Percentiles rank a stretch among this genome's conserved stretches.
Conservation (phyloP, 2,329 filamentous ascomycete genomes). For the Cytospora chrysosperma region DNA sequence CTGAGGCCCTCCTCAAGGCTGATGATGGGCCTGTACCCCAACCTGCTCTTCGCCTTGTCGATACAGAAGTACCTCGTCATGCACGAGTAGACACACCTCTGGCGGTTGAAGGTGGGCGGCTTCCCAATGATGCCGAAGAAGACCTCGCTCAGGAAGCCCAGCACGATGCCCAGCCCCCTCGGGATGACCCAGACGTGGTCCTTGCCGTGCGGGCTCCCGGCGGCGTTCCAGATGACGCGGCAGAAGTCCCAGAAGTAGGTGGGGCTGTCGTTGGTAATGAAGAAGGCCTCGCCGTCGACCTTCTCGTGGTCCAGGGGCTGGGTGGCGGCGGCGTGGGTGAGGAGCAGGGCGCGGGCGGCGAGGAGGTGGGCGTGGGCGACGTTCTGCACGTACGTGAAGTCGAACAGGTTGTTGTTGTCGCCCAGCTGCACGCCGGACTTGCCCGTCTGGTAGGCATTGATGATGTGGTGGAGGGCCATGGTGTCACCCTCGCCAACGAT, state of each 20-base stretch:
- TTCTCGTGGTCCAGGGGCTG: slow-evolving; percentile 68
- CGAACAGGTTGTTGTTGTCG: slow-evolving; percentile 61
- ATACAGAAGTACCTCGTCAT: slow-evolving; percentile 80
- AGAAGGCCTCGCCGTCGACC: slow-evolving; percentile 82
- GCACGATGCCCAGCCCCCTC: slow-evolving; percentile 48
- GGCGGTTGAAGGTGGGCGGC: slow-evolving; percentile 57
- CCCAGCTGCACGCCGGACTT: slow-evolving; percentile 81
- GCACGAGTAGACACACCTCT: slow-evolving; percentile 64
- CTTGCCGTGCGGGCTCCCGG: slow-evolving; percentile 52
- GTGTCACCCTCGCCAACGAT: slow-evolving; percentile 91
- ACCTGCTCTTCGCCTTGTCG: slow-evolving; percentile 66
- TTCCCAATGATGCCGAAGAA: slow-evolving; percentile 49
- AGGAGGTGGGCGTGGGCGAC: slow-evolving; percentile 78
- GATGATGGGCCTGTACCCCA: slow-evolving; percentile 69
- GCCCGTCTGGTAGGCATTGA: slow-evolving; percentile 66
- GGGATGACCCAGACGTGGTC: slow-evolving; percentile 56
- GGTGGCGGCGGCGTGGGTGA: slow-evolving; percentile 54
- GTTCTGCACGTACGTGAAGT: slow-evolving; percentile 65
- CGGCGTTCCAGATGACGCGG: slow-evolving; percentile 70
- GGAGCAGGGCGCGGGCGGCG: slow-evolving; percentile 70
- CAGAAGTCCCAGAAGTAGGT: slow-evolving; percentile 91
- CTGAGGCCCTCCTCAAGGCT: slow-evolving; percentile 63
- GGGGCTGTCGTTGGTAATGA: slow-evolving; percentile 86
- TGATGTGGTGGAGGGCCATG: slow-evolving; percentile 70
- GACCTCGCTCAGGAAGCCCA: slow-evolving; percentile 56